Conservation (phyloP, 352 stramenopile genomes). For the Phytophthora uliginosa region DNA sequence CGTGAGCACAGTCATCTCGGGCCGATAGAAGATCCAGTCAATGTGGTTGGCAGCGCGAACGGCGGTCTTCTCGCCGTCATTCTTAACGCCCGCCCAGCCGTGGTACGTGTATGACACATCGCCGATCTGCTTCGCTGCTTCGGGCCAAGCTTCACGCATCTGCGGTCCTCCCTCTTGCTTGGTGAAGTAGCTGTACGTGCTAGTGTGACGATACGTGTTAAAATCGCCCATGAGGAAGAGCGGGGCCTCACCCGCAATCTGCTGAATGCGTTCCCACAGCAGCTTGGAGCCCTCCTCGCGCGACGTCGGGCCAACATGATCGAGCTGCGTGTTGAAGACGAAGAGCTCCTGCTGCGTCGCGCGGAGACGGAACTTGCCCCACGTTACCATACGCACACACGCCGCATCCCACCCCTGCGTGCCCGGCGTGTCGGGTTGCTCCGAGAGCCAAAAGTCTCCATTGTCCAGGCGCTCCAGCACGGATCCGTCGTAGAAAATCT, state of each 20-base stretch:
- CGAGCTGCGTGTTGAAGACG: constrained; percentile 85
- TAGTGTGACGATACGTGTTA: constrained; percentile 88
- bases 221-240: constrained; percentile 89
- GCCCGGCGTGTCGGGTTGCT: constrained; percentile 62
- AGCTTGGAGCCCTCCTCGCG: constrained; percentile 64
- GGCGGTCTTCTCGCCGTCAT: constrained; percentile 78
- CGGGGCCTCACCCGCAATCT: constrained; percentile 61
- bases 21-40: constrained; percentile 91
- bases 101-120: constrained; percentile 90
- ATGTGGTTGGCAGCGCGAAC: constrained; percentile 86
- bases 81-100: constrained; percentile 86
- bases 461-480: constrained; percentile 65
- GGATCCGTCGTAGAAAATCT: constrained; percentile 82
- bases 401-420: constrained; percentile 75
- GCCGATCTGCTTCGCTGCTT: constrained; percentile 74
- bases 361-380: constrained; percentile 72
- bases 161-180: constrained; percentile 61
- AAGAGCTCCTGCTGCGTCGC: constrained; percentile 76
- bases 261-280: constrained; percentile 74
- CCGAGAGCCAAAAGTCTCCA: constrained; percentile 85
- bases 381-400: constrained; percentile 79
- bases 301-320: constrained; percentile 68
- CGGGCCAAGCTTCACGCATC: constrained; percentile 80
- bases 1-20: constrained; percentile 76
- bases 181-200: constrained; percentile 87